Evolutionary conservation across 139 green algal genomes (phyloP).

Genomic region (Closterium sp.): DNA sequence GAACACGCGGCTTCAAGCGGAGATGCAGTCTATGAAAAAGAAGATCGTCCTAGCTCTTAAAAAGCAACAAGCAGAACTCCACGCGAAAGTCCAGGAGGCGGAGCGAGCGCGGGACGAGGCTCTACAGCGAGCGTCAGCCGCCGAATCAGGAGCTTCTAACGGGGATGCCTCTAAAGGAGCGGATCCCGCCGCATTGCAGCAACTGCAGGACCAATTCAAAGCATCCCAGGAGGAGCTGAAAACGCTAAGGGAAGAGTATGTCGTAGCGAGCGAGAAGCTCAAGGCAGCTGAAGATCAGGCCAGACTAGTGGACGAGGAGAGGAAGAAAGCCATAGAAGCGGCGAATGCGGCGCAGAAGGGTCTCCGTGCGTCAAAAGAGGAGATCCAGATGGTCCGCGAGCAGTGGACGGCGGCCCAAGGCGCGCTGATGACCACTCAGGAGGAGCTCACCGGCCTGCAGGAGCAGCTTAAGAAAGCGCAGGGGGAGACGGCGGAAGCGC

Average conservation of each 20-base stretch:
- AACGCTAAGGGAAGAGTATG: neutral
- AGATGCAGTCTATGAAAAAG: slow-evolving; percentile 47
- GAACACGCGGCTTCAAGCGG: slow-evolving; percentile 25
- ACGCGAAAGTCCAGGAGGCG: slow-evolving; percentile 20
- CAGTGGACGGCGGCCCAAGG: neutral
- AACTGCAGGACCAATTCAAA: neutral
- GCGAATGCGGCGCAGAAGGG: neutral
- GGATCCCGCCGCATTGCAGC: neutral
- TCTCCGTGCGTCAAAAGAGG: neutral
- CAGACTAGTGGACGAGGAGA: neutral
- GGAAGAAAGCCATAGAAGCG: neutral
- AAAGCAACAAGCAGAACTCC: slow-evolving; percentile 39
- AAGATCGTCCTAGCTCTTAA: slow-evolving; percentile 32
- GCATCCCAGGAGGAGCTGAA: neutral
- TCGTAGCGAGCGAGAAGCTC: neutral
- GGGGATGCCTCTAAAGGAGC: neutral
- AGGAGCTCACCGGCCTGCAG: neutral
- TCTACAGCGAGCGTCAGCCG: slow-evolving; percentile 2
- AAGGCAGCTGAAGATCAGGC: neutral
- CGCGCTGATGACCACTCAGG: neutral
- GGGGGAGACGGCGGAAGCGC: neutral
- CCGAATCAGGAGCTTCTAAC: slow-evolving; percentile 3
- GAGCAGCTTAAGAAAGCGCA: neutral
- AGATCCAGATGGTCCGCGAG: neutral
- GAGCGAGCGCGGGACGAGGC: slow-evolving; percentile 10